Conservation (phyloP, 129 eudicot genomes). For the Lactuca saligna region DNA sequence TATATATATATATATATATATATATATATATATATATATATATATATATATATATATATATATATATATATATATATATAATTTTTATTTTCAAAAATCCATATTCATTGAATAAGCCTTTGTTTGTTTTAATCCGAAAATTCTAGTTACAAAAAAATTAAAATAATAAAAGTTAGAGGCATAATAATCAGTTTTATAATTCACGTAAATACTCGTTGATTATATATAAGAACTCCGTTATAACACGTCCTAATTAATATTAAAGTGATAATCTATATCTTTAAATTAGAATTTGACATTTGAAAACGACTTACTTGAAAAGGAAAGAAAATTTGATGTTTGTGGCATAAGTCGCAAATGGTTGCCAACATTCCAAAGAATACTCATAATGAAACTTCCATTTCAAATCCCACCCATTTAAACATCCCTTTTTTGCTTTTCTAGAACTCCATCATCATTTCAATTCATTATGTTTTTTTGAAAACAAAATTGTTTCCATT, state of each 20-base stretch:
- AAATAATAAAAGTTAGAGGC: neutral
- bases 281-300: neutral
- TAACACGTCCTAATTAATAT: neutral
- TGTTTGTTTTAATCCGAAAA: too few species aligned
- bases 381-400: constrained; percentile 7
- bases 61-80: too few species aligned
- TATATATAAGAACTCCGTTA: too few species aligned
- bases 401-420: constrained; percentile 13
- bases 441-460: constrained; percentile 2
- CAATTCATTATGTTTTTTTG: constrained; percentile 5
- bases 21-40: too few species aligned
- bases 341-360: constrained; percentile 12
- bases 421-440: constrained; percentile 9
- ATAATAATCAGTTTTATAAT: neutral
- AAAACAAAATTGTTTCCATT: neutral
- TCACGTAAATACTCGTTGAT: neutral
- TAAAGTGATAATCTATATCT: neutral
- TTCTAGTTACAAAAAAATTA: too few species aligned
- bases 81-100: too few species aligned
- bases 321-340: neutral
- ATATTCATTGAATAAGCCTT: too few species aligned
- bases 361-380: constrained; percentile 22
- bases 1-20: too few species aligned
- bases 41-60: too few species aligned
- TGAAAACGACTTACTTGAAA: constrained; percentile 19